Evolutionary conservation across 192 early-diverging fungal genomes (phyloP).

Genomic region (Backusella morwellensis): DNA sequence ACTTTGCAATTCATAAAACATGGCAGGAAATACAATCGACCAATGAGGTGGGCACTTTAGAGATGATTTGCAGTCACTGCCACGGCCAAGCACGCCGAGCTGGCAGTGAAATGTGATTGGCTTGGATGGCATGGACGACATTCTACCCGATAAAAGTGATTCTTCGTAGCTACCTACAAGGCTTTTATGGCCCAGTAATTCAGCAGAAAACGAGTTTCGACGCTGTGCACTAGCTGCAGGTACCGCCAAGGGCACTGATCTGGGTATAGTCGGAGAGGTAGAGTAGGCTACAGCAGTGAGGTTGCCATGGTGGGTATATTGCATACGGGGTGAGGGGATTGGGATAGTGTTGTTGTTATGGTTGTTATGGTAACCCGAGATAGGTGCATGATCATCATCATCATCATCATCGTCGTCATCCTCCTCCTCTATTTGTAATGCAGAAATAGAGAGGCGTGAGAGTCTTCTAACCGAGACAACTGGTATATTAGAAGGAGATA

Average conservation of each 20-base stretch:
- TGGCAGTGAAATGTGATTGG: conserved; percentile 71
- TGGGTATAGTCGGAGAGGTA: conserved; percentile 13
- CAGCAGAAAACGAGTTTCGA: conserved; percentile 14
- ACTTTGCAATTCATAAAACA: conserved; percentile 66
- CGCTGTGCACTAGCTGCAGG: neutral
- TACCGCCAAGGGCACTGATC: conserved; percentile 18
- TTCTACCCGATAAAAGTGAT: conserved; percentile 71
- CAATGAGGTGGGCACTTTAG: conserved; percentile 71
- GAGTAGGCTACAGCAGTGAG: conserved; percentile 19
- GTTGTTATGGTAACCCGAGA: neutral
- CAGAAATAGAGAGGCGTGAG: conserved; percentile 29
- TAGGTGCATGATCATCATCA: neutral
- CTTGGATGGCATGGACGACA: conserved; percentile 73
- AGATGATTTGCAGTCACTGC: conserved; percentile 44
- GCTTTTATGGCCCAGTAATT: conserved; percentile 33
- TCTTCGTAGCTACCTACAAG: conserved; percentile 61
- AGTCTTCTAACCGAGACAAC: conserved; percentile 15
- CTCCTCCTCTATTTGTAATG: conserved; percentile 21
- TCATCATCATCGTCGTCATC: neutral
- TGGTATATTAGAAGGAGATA: neutral
- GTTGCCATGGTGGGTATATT: conserved; percentile 33
- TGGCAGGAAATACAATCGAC: conserved; percentile 62
- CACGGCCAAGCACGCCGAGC: conserved; percentile 65
- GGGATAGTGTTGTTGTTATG: neutral
- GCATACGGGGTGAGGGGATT: conserved; percentile 25